phyloP scores from a whole-genome alignment of 257 asterid genomes.

The Verbena officinalis region DNA sequence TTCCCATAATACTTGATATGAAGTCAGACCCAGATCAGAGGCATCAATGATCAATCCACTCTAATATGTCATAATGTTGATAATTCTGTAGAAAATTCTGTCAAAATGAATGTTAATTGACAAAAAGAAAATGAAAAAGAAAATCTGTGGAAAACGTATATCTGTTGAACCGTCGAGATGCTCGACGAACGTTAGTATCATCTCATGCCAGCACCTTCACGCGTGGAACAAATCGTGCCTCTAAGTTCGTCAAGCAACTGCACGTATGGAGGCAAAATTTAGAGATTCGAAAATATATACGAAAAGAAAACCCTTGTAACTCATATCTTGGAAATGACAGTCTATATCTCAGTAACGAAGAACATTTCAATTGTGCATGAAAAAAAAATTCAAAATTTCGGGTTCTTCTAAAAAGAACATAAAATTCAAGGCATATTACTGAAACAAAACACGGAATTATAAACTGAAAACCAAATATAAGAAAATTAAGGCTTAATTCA shows the following conservation, averaged over 20 bases:
- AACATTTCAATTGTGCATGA: too few relatives aligned
- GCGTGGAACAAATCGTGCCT: background rate
- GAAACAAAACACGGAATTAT: too few relatives aligned
- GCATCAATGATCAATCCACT: too few relatives aligned
- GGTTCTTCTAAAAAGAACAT: too few relatives aligned
- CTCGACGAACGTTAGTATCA: too few relatives aligned
- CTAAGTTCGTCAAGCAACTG: constrained; percentile 38
- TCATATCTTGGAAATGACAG: too few relatives aligned
- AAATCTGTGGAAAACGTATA: constrained; percentile 2
- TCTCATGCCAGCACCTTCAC: too few relatives aligned
- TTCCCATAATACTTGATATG: constrained; percentile 48
- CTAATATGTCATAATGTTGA: constrained; percentile 44
- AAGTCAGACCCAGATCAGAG: constrained; percentile 55
- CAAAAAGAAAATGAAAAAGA: background rate
- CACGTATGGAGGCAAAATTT: constrained; percentile 15
- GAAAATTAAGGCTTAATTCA: constrained; percentile 2
- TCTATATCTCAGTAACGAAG: too few relatives aligned
- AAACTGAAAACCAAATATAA: constrained; percentile 1
- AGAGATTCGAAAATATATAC: background rate
- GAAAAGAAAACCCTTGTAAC: too few relatives aligned
- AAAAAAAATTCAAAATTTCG: too few relatives aligned
- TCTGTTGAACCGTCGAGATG: too few relatives aligned
- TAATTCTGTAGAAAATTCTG: constrained; percentile 17
- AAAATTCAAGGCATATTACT: too few relatives aligned
- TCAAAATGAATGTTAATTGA: background rate